These are phyloP conservation scores for Vitis hybrid DNA, from an alignment of 177 flowering plant species.

Conservation along the genomic window DNA sequence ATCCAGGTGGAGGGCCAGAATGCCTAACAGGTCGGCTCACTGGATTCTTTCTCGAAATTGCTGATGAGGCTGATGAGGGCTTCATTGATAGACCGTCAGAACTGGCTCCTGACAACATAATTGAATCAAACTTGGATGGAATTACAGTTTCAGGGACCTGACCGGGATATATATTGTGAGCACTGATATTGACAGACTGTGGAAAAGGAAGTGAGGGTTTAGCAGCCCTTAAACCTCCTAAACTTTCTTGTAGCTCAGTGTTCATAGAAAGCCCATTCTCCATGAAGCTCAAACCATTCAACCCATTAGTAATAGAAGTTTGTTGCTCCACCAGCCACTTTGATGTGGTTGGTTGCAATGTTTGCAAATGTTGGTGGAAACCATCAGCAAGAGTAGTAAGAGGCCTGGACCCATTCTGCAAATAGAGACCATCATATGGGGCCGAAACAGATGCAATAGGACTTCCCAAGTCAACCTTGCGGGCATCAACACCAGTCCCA, in stretches of 20 bases:
- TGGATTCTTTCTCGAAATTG: conserved; percentile 55
- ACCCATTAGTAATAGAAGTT: conserved; percentile 40
- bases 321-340: conserved; percentile 58
- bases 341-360: conserved; percentile 35
- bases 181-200: conserved; percentile 28
- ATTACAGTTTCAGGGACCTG: conserved; percentile 37
- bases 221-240: conserved; percentile 30
- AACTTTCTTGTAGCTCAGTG: conserved; percentile 32
- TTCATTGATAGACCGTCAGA: conserved; percentile 28
- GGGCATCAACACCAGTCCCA: conserved; percentile 25
- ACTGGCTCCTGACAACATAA: conserved; percentile 34
- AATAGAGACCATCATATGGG: neutral
- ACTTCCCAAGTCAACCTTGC: conserved; percentile 26
- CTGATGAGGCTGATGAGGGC: conserved; percentile 25
- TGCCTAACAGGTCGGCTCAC: conserved; percentile 84
- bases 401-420: too few relatives aligned
- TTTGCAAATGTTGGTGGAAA: conserved; percentile 32
- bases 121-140: conserved; percentile 44
- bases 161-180: conserved; percentile 22
- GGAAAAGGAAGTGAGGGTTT: conserved; percentile 39
- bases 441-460: conserved; percentile 26
- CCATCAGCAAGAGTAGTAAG: conserved; percentile 17
- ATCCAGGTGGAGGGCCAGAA: conserved; percentile 96
- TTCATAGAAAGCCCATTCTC: conserved; percentile 48
- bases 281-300: conserved; percentile 43